These are phyloP conservation scores for Cutaneotrichosporon spelunceum DNA, from an alignment of 1,284 basidiomycete species.

Conservation along the genomic window DNA sequence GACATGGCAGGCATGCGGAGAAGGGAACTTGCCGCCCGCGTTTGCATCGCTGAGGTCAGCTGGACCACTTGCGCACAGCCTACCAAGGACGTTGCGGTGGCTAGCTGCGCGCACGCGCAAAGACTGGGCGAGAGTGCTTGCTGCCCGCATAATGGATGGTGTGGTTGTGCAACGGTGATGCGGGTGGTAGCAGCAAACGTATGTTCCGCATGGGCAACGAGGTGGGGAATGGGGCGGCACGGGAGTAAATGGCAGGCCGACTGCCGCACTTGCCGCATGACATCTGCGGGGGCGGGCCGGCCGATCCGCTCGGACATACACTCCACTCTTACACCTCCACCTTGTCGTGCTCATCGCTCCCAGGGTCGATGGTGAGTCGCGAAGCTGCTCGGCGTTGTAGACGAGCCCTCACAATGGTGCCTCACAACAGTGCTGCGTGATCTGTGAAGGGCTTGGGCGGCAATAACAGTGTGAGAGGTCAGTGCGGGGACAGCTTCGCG, in stretches of 20 bases:
- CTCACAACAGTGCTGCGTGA: neutral
- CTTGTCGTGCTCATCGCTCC: neutral
- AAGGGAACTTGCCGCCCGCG: constrained; percentile 57
- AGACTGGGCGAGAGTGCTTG: constrained; percentile 5
- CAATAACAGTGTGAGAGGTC: neutral
- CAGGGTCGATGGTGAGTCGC: neutral
- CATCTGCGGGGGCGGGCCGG: neutral
- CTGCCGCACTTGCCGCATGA: constrained; percentile 11
- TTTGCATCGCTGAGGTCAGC: constrained; percentile 5
- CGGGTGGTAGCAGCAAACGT: neutral
- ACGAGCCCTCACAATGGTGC: neutral
- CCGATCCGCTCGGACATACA: constrained; percentile 1
- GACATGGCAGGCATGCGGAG: constrained; percentile 94
- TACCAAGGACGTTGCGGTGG: neutral
- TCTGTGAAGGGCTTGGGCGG: neutral
- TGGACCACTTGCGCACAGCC: neutral
- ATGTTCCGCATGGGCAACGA: neutral
- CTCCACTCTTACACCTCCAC: neutral
- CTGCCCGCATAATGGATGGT: constrained; percentile 7
- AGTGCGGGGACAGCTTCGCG: neutral
- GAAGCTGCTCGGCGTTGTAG: neutral
- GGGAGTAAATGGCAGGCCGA: constrained; percentile 4
- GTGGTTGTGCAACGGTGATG: neutral
- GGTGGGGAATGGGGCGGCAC: constrained; percentile 5
- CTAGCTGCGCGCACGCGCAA: constrained; percentile 2